Evolutionary conservation across 2,329 filamentous ascomycete species (phyloP).

Genomic region (Cladorrhinum sp.): DNA sequence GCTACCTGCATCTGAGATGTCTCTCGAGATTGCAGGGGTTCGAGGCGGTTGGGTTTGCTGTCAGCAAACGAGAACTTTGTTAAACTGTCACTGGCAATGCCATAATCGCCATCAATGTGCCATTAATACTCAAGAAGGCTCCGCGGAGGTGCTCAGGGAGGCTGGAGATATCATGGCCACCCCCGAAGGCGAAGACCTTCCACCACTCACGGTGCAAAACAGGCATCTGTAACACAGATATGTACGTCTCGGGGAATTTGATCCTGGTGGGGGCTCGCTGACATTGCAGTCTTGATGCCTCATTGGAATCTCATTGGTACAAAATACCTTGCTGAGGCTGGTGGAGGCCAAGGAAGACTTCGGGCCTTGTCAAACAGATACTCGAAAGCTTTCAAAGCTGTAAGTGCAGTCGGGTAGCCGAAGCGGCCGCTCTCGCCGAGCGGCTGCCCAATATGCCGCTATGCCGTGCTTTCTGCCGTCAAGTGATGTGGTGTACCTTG

Average conservation of each 20-base stretch:
- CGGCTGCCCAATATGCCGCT: not conserved
- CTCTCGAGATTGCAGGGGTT: not conserved
- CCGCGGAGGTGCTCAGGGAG: not conserved
- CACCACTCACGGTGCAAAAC: not conserved
- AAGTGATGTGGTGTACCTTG: not conserved
- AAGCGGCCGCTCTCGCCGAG: not conserved
- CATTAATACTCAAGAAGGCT: not conserved
- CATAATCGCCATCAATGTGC: too few relatives aligned
- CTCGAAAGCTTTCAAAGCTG: not conserved
- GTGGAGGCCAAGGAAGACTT: not conserved
- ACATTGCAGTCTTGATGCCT: not conserved
- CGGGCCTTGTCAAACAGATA: not conserved
- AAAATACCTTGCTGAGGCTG: not conserved
- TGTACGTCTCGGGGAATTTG: constrained; percentile 16
- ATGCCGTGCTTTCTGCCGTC: not conserved
- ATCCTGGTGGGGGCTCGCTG: not conserved
- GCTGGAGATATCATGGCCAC: not conserved
- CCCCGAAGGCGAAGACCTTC: not conserved
- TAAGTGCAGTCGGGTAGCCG: not conserved
- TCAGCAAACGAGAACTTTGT: too few relatives aligned
- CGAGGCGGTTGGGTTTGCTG: not conserved
- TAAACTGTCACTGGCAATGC: too few relatives aligned
- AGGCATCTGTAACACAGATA: not conserved
- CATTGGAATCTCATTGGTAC: not conserved
- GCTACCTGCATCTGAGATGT: not conserved